Percentiles rank a stretch among this genome's conserved stretches.
Conservation (phyloP, 805 yeast species). For the Myxozyma sirexii region DNA sequence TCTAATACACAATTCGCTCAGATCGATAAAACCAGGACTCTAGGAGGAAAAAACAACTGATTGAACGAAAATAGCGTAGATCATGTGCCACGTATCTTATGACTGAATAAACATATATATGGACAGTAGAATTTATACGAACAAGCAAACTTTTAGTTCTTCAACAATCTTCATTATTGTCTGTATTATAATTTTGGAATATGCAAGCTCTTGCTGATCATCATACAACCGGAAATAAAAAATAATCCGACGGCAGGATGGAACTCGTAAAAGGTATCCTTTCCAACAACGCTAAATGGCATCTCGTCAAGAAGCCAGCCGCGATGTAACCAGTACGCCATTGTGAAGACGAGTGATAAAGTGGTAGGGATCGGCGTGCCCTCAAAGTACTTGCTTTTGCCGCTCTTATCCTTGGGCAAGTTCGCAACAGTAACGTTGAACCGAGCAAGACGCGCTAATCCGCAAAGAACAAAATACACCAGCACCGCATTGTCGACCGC, state of each 20-base stretch:
- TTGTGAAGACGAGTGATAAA: conserved; percentile 66
- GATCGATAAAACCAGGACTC: too few relatives aligned
- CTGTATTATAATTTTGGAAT: conserved; percentile 74
- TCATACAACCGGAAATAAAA: conserved; percentile 80
- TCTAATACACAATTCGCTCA: too few relatives aligned
- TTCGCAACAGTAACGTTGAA: conserved; percentile 93
- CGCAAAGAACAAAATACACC: conserved; percentile 87
- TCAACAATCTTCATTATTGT: not conserved
- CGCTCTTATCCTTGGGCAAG: conserved; percentile 81
- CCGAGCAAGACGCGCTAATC: conserved; percentile 89
- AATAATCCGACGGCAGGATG: conserved; percentile 71
- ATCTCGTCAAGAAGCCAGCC: conserved; percentile 50
- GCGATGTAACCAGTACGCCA: conserved; percentile 68
- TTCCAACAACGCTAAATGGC: conserved; percentile 66
- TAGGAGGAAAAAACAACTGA: too few relatives aligned
- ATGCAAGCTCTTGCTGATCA: conserved; percentile 86
- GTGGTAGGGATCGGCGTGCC: conserved; percentile 96
- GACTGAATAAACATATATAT: not conserved
- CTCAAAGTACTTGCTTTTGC: conserved; percentile 90
- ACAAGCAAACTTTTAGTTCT: not conserved
- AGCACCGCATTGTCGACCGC: conserved; percentile 77
- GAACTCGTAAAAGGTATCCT: conserved; percentile 64
- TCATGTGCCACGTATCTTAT: too few relatives aligned
- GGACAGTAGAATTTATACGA: not conserved
- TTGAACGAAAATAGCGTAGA: too few relatives aligned